Percentiles rank a stretch among this genome's conserved stretches.
Conservation (phyloP, 2,329 filamentous ascomycete species). For the Mycosphaerella arachidis region DNA sequence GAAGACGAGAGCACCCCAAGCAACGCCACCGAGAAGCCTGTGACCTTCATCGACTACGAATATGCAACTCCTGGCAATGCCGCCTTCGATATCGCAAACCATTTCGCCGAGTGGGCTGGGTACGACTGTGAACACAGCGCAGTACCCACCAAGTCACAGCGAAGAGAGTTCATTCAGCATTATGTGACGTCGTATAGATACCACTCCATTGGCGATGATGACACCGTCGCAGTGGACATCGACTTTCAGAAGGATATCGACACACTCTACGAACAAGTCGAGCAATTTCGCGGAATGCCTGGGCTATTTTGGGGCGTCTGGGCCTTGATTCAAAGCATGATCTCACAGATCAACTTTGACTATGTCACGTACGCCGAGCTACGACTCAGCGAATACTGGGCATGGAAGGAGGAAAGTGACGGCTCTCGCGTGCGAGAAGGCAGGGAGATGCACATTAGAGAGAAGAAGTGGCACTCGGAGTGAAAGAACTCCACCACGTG, state of each 20-base stretch:
- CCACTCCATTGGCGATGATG: constrained; percentile 36
- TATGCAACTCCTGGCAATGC: constrained; percentile 92
- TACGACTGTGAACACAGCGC: constrained; percentile 89
- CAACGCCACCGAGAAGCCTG: constrained; percentile 33
- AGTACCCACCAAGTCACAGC: constrained; percentile 72
- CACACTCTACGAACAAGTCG: constrained; percentile 73
- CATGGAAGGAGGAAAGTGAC: constrained; percentile 73
- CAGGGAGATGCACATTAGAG: constrained; percentile 65
- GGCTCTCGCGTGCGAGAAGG: constrained; percentile 54
- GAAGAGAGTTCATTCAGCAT: constrained; percentile 74
- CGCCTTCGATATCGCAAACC: constrained; percentile 94
- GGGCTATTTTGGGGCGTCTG: constrained; percentile 92
- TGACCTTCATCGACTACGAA: constrained; percentile 96
- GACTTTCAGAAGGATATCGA: constrained; percentile 58
- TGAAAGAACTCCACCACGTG: background rate
- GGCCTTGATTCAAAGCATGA: constrained; percentile 89
- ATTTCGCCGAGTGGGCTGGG: constrained; percentile 97
- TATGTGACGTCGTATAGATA: constrained; percentile 70
- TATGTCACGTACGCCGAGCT: constrained; percentile 87
- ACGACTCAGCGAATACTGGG: constrained; percentile 85
- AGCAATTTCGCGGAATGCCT: constrained; percentile 80
- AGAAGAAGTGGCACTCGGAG: constrained; percentile 63
- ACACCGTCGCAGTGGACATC: constrained; percentile 45
- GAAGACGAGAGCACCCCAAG: constrained; percentile 22
- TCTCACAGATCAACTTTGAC: constrained; percentile 94